Percentiles rank a stretch among this genome's conserved stretches.
phyloP scores from a whole-genome alignment of 306 rosid species.

The Astragalus glycyphyllos region DNA sequence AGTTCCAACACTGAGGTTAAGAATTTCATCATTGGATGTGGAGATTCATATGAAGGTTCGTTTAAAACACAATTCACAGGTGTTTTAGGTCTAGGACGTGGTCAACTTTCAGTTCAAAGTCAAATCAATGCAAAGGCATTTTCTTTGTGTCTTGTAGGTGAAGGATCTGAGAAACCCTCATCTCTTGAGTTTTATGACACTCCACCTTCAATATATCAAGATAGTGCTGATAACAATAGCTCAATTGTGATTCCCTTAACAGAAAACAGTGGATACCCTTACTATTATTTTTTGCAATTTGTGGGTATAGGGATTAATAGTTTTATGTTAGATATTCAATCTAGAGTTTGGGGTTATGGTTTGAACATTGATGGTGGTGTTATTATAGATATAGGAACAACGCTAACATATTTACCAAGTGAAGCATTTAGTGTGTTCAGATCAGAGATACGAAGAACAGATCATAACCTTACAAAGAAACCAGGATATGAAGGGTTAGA shows the following conservation, averaged over 20 bases:
- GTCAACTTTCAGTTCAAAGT: constrained; percentile 51
- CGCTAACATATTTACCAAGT: constrained; percentile 41
- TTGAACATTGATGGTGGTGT: constrained; percentile 53
- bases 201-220: background rate
- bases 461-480: constrained; percentile 13
- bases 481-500: constrained; percentile 36
- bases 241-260: constrained; percentile 43
- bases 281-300: constrained; percentile 49
- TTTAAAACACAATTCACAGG: constrained; percentile 40
- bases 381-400: constrained; percentile 37
- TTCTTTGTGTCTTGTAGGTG: constrained; percentile 38
- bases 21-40: constrained; percentile 47
- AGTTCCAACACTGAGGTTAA: constrained; percentile 28
- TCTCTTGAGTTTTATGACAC: constrained; percentile 39
- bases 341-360: constrained; percentile 57
- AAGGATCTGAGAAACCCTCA: constrained; percentile 31
- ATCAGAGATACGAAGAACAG: constrained; percentile 32
- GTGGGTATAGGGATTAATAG: constrained; percentile 50
- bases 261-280: constrained; percentile 44
- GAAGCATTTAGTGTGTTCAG: constrained; percentile 44
- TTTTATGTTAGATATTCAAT: constrained; percentile 49
- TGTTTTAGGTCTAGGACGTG: constrained; percentile 51
- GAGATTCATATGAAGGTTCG: constrained; percentile 43
- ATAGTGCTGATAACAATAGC: background rate
- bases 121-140: constrained; percentile 50